Evolutionary conservation across 805 yeast genomes (phyloP).

Genomic region (Dipodascus albidus): DNA sequence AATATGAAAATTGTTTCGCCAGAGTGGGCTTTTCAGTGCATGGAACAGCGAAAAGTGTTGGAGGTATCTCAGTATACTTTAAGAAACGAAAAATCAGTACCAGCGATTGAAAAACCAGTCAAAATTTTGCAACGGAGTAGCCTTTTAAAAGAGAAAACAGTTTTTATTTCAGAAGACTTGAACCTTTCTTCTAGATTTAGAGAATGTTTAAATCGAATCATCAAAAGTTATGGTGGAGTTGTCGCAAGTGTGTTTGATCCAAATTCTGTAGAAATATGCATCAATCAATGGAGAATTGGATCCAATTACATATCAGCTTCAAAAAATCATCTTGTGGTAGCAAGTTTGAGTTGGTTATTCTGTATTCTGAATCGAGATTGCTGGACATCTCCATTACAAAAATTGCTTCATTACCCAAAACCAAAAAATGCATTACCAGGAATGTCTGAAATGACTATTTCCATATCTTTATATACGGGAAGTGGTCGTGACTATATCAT

Average conservation of each 20-base stretch:
- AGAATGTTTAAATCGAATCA: conserved; percentile 32
- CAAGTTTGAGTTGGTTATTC: conserved; percentile 68
- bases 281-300: conserved; percentile 56
- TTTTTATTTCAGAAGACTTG: conserved; percentile 47
- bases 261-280: conserved; percentile 33
- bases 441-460: conserved; percentile 41
- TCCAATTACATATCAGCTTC: conserved; percentile 39
- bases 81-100: not conserved
- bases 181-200: conserved; percentile 36
- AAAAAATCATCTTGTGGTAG: conserved; percentile 34
- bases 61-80: conserved; percentile 32
- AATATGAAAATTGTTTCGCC: conserved; percentile 41
- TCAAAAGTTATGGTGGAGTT: conserved; percentile 45
- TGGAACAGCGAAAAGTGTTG: conserved; percentile 38
- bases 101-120: not conserved
- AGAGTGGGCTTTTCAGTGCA: conserved; percentile 67
- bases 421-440: conserved; percentile 41
- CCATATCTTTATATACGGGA: conserved; percentile 76
- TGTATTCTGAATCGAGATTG: conserved; percentile 44
- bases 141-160: conserved; percentile 30
- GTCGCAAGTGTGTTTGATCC: conserved; percentile 20
- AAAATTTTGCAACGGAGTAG: not conserved
- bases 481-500: conserved; percentile 69
- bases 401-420: conserved; percentile 61
- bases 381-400: conserved; percentile 44